Conservation (phyloP, 176 grass and related monocot species). For the Elymus sibiricus region DNA sequence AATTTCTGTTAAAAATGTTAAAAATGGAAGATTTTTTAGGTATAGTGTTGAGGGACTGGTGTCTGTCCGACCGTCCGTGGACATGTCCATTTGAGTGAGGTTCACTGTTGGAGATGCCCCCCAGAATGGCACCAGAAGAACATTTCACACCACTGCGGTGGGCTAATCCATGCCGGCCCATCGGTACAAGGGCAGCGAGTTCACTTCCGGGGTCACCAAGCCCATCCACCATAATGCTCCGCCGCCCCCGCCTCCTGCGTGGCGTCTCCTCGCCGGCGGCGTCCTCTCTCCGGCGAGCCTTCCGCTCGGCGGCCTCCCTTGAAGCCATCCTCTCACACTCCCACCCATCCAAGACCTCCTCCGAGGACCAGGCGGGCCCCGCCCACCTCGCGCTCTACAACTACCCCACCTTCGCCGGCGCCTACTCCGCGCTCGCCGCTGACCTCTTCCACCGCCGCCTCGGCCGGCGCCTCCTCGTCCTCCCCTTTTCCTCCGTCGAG, state of each 20-base stretch:
- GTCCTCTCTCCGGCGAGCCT: constrained; percentile 21
- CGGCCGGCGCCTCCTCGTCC: constrained; percentile 40
- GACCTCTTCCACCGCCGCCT: constrained; percentile 61
- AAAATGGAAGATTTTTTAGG: too few species aligned
- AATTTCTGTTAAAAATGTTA: too few species aligned
- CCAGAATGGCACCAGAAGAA: too few species aligned
- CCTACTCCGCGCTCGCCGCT: constrained; percentile 72
- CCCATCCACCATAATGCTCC: constrained; percentile 13
- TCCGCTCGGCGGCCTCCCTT: constrained; percentile 64
- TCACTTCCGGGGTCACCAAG: neutral
- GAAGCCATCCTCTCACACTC: constrained; percentile 47
- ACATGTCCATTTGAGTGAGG: too few species aligned
- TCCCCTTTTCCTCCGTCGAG: constrained; percentile 81
- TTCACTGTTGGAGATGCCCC: too few species aligned
- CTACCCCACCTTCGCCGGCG: constrained; percentile 85
- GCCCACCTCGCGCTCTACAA: constrained; percentile 73
- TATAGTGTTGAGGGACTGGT: too few species aligned
- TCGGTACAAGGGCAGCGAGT: too few species aligned
- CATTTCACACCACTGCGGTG: too few species aligned
- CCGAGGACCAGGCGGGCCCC: constrained; percentile 11
- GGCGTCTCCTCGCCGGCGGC: neutral
- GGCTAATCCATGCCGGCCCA: too few species aligned
- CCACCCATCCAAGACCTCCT: neutral
- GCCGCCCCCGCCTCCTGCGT: neutral
- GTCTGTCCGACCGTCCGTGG: too few species aligned